Percentiles rank a stretch among this genome's conserved stretches.
These are phyloP conservation scores for Beauveria brongniartii DNA, from an alignment of 2,329 filamentous ascomycete species.

Conservation along the genomic window DNA sequence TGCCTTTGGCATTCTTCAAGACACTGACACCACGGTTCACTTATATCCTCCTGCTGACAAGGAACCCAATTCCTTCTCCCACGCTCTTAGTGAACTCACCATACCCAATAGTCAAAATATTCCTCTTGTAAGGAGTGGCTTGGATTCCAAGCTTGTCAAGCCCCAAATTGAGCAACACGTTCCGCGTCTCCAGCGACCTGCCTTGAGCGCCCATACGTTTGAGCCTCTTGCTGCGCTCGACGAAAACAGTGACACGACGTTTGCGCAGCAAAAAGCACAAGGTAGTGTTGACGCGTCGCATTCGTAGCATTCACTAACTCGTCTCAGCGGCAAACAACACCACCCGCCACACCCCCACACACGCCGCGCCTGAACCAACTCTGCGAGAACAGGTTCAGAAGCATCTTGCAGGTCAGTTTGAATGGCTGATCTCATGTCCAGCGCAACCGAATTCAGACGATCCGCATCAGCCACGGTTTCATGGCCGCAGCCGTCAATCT, in stretches of 20 bases:
- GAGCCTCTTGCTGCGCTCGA: slow-evolving; percentile 17
- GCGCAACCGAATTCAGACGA: slow-evolving; percentile 19
- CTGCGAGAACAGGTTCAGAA: slow-evolving; percentile 29
- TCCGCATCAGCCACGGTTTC: slow-evolving; percentile 13
- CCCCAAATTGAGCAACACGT: slow-evolving; percentile 16
- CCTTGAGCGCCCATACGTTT: slow-evolving; percentile 25
- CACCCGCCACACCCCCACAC: slow-evolving; percentile 12
- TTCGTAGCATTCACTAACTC: slow-evolving; percentile 12
- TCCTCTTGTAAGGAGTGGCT: slow-evolving; percentile 2
- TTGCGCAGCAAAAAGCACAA: neutral
- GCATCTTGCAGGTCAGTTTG: slow-evolving; percentile 41
- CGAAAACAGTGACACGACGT: slow-evolving; percentile 5
- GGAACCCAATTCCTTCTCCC: slow-evolving; percentile 3
- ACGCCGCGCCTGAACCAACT: slow-evolving; percentile 18
- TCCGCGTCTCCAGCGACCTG: slow-evolving; percentile 21
- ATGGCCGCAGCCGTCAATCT: slow-evolving; percentile 17
- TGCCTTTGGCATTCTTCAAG: slow-evolving; percentile 1
- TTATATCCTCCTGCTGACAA: slow-evolving; percentile 9
- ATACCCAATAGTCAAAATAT: slow-evolving; percentile 20
- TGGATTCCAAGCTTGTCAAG: slow-evolving; percentile 14
- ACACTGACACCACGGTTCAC: neutral
- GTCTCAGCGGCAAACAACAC: neutral
- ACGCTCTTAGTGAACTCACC: slow-evolving; percentile 21
- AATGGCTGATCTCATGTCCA: slow-evolving; percentile 39
- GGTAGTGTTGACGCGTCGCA: slow-evolving; percentile 10